phyloP scores from a whole-genome alignment of 768 basidiomycete species.

The Sutorius australiensis region DNA sequence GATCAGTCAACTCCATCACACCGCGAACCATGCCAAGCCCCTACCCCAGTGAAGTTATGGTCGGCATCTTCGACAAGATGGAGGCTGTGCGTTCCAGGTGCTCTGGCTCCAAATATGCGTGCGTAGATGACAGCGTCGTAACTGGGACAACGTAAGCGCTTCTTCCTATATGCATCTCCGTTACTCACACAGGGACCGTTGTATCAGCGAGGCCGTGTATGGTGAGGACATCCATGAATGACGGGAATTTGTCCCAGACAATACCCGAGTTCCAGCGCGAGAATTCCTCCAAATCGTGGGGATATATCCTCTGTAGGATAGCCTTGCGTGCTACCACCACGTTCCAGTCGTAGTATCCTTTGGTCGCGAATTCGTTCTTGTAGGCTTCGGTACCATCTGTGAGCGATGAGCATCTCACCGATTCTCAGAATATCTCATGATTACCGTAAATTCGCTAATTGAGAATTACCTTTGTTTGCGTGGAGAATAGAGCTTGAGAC shows the following conservation, averaged over 20 bases:
- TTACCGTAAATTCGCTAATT: conserved; percentile 30
- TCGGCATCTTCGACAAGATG: conserved; percentile 71
- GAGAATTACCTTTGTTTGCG: conserved; percentile 1
- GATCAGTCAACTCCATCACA: conserved; percentile 2
- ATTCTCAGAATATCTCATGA: background rate
- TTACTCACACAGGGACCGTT: conserved; percentile 64
- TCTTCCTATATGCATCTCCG: background rate
- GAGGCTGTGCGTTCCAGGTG: conserved; percentile 66
- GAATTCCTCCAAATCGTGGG: conserved; percentile 60
- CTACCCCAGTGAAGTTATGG: conserved; percentile 69
- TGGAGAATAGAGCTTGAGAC: background rate
- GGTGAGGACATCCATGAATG: conserved; percentile 61
- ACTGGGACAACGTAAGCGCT: conserved; percentile 32
- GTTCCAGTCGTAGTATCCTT: conserved; percentile 62
- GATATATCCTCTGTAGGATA: conserved; percentile 48
- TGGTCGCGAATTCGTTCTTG: conserved; percentile 47
- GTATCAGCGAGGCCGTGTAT: conserved; percentile 71
- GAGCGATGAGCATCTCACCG: conserved; percentile 1
- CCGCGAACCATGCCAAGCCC: conserved; percentile 6
- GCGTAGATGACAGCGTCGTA: conserved; percentile 73
- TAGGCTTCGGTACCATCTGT: conserved; percentile 33
- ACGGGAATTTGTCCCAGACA: conserved; percentile 68
- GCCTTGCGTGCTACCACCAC: conserved; percentile 63
- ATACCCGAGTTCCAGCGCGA: conserved; percentile 61
- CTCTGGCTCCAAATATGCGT: conserved; percentile 50